Evolutionary conservation across 2,329 filamentous ascomycete species (phyloP), one percentile per base, ranked within the genome.

Genomic region (Phaeosphaeriaceae sp.): DNA sequence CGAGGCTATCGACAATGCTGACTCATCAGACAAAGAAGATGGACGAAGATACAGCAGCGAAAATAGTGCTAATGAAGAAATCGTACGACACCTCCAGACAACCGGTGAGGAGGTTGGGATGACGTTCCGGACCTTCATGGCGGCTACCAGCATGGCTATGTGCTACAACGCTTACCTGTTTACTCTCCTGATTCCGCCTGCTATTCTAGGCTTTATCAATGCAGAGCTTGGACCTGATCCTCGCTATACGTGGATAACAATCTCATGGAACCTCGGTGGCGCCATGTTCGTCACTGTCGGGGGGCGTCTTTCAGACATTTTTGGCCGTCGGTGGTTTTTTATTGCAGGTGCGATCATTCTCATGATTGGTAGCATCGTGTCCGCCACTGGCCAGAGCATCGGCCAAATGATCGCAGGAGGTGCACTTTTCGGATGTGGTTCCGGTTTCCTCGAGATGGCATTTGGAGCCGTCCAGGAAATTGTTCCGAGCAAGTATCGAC

Each of bases 401-500:
- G 69, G 72, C 25, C 72, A 77, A 53, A 80, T 80, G 77, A 80
- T 81, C 53, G 76, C 70, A 4, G 73, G 73, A 19, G 77, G 78
- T 15, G 76, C 73, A 10, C 65, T 81, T 21, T 79, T 81, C 51
- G 78, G 79, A 17, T 68, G 74, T n/a, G 78, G 78, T 5, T 71
- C 71, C 20, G 78, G 78, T 1, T 77, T 80, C 53, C 70, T 78
- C 47, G 78, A 81, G 53, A 75, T 79, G 66, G 70, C 74, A 15
- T 81, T 78, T 61, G 78, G 69, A 33, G 69, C 68, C n/a, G 69
- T 73, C 15, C 69, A 73, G 65, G 78, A 79, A 62, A 74, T 78
- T 25, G 73, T 80, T 25, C 78, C 78, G 9, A 78, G 74, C 55
- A 69, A 68, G 33, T 76, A 75, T 56, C 68, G 78, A n/a, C 72